Evolutionary conservation across 345 rosid genomes (phyloP), one percentile per base, ranked within the genome.

Genomic region (Euphorbia pulcherrima): DNA sequence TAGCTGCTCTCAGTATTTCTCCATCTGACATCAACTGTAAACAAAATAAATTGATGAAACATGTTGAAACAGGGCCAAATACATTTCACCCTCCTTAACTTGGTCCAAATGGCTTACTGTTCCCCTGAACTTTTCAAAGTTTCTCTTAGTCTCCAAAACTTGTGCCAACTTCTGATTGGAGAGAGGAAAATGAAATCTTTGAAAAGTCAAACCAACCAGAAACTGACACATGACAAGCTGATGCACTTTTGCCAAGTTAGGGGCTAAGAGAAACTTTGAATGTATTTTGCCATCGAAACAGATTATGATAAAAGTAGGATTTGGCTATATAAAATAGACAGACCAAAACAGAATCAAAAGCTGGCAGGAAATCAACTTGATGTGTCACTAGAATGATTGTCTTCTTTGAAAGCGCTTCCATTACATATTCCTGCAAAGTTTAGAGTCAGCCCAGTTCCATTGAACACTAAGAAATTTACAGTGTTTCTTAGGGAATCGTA

Each of bases 281-380:
- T n/a, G n/a, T n/a, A n/a, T n/a, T n/a, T n/a, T n/a, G n/a, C n/a
- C n/a, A n/a, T n/a, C n/a, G n/a, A n/a, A 35, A 60, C 8, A 35
- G 13, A n/a, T 60, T 35, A 21, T 37, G 47, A 20, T 35, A 30
- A 18, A 14, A 57, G 10, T 17, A 58, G 20, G 30, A 58, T 35
- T 27, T 58, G 37, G 41, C 33, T 21, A 21, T 20, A 21, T 21
- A 20, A 53, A 10, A 44, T 67, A 27, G 33, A 70, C 82, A 78
- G 73, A 93, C 98, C 98, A 93, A 72, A 67, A 93, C 90, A 48
- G 84, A 77, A 74, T 89, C 86, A 73, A 93, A 93, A 35, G 90
- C 81, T n/a, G 98, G 98, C 54, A 93, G 79, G 83, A 93, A 93
- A 71, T 90, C 98, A 39, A 93, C 98, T 90, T 93, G 98, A 73